Evolutionary conservation across 2,329 filamentous ascomycete genomes (phyloP).

Genomic region (Aspergillus niger): DNA sequence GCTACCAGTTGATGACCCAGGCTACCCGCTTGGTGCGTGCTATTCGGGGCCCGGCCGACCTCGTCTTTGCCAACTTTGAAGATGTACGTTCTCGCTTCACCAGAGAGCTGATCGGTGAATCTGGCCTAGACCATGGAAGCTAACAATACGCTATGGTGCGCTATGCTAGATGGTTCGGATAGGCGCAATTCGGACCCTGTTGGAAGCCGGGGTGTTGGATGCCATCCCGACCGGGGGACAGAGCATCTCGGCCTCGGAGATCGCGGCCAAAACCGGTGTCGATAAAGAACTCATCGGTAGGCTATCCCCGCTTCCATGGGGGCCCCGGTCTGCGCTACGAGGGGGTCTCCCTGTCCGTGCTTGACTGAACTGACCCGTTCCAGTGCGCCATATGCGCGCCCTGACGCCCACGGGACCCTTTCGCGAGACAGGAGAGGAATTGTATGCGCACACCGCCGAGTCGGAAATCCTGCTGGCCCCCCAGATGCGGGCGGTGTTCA

Average conservation of each 20-base stretch:
- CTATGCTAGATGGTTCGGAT: slow-evolving; percentile 4
- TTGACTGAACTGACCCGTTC: neutral
- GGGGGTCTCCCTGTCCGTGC: neutral
- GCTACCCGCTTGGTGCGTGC: slow-evolving; percentile 17
- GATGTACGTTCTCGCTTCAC: slow-evolving; percentile 2
- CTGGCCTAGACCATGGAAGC: too few relatives aligned
- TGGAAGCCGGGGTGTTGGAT: slow-evolving; percentile 25
- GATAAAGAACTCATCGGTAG: slow-evolving; percentile 14
- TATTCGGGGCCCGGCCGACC: slow-evolving; percentile 24
- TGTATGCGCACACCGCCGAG: slow-evolving; percentile 24
- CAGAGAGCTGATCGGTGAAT: neutral
- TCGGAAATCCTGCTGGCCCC: slow-evolving; percentile 22
- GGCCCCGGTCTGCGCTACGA: too few relatives aligned
- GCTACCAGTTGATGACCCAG: slow-evolving; percentile 9
- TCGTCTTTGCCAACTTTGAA: slow-evolving; percentile 24
- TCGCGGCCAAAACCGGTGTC: slow-evolving; percentile 13
- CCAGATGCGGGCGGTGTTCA: slow-evolving; percentile 17
- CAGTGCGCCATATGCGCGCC: slow-evolving; percentile 25
- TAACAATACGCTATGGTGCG: neutral
- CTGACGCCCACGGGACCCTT: slow-evolving; percentile 23
- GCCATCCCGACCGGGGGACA: slow-evolving; percentile 23
- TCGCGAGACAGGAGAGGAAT: slow-evolving; percentile 19
- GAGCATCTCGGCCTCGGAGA: slow-evolving; percentile 15
- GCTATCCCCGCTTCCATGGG: neutral
- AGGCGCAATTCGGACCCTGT: slow-evolving; percentile 23